Conservation (phyloP, 495 filamentous ascomycete genomes). For the Xylaria venustula region DNA sequence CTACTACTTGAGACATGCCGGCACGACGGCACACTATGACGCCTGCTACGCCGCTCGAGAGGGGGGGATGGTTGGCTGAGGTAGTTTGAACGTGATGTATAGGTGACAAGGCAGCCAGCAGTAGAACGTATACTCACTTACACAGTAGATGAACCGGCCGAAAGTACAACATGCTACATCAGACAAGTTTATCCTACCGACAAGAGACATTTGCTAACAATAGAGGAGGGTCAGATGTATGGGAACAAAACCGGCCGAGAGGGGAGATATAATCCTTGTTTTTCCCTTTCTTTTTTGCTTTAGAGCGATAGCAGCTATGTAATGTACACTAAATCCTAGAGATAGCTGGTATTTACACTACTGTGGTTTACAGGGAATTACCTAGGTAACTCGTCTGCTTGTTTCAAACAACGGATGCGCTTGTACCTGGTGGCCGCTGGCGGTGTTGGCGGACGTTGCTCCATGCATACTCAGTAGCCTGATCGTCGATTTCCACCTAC, state of each 20-base stretch:
- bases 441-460: no score
- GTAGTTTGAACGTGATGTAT: not conserved
- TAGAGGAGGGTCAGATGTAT: no score
- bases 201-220: no score
- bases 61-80: not conserved
- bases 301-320: no score
- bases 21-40: not conserved
- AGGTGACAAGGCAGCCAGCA: not conserved
- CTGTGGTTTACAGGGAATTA: no score
- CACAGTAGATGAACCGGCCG: no score
- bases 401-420: conserved; percentile 9
- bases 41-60: not conserved
- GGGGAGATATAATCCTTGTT: not conserved
- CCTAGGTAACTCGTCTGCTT: not conserved
- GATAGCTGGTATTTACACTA: no score
- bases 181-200: no score
- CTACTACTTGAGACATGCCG: not conserved
- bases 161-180: no score
- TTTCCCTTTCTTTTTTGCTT: not conserved
- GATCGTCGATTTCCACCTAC: not conserved
- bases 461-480: not conserved
- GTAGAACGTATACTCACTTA: not conserved
- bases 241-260: conserved; percentile 3
- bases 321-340: no score
- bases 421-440: conserved; percentile 5